Base-by-base conservation (phyloP, 352 stramenopile species). In the Phytophthora sp. region DNA sequence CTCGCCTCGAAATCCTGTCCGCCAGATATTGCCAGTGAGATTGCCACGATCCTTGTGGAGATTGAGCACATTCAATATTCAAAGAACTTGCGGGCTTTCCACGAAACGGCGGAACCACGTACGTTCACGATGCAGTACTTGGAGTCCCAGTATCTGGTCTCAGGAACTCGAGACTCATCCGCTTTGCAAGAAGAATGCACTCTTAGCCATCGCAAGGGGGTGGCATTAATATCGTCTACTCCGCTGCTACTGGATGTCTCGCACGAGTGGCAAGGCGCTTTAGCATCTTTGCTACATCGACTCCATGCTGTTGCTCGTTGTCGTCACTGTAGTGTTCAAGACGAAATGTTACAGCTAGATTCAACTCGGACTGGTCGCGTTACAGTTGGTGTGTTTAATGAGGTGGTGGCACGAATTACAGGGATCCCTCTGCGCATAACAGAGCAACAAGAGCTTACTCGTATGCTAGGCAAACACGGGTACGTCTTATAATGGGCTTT, bases 121-220 rank as follows among this genome's bases (percentile, higher is more conserved):
- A 29, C 35, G 2, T 90, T 90, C 66, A 90, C 82, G 2, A 60
- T 52, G 1, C 64, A 80, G 29, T 90, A 83, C 27, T 53, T 90
- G 7, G 63, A 73, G 26, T 82, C 67, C 4, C 49, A 79, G 15
- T 66, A 75, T 35, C 29, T 74, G 7, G 47, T 82, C 1, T 36
- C 24, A 23, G 39, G 47, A 35, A 56, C 54, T 8, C 3, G 41
- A 47, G 1, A 20, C 13, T 13, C 38, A 27, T 15, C 26, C 26
- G 38, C 45, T 35, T 49, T 60, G 13, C 18, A 51, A 12, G 63
- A 71, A 26, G 73, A 77, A 30, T 50, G 74, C 54, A 80, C 67
- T 15, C 26, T 52, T 35, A 72, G 27, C 18, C 50, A 67, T 33
- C 67, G 51, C 57, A 74, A 72, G 51, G 46, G 50, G 15, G 53